Percentiles rank a stretch among this genome's conserved stretches.
These are phyloP conservation scores for Thermomyces lanuginosus DNA, from an alignment of 2,329 filamentous ascomycete species.

Conservation along the genomic window DNA sequence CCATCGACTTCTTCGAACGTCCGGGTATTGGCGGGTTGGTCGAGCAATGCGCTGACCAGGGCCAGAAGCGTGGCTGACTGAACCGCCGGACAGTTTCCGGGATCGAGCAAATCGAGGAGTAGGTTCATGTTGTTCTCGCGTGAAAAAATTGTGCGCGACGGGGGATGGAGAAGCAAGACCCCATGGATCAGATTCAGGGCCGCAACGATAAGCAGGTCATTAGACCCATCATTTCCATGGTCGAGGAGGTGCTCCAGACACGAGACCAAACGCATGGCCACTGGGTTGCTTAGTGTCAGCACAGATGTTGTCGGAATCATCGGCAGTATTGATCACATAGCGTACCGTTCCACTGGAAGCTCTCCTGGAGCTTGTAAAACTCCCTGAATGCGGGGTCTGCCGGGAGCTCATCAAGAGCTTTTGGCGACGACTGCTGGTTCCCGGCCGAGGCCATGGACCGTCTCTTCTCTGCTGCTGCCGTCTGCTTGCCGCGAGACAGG, in stretches of 20 bases:
- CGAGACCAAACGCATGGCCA: slow-evolving; percentile 67
- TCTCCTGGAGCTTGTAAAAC: slow-evolving; percentile 92
- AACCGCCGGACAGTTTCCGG: slow-evolving; percentile 77
- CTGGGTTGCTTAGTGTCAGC: slow-evolving; percentile 25
- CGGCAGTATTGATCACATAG: neutral
- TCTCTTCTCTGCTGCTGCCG: slow-evolving; percentile 24
- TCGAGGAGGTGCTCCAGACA: slow-evolving; percentile 76
- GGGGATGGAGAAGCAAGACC: slow-evolving; percentile 70
- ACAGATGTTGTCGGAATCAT: no score
- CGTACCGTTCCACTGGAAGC: slow-evolving; percentile 84
- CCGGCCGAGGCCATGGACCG: slow-evolving; percentile 26
- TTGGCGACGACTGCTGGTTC: slow-evolving; percentile 32
- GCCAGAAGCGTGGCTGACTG: slow-evolving; percentile 81
- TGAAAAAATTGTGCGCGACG: slow-evolving; percentile 71
- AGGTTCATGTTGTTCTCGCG: slow-evolving; percentile 93
- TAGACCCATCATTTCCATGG: slow-evolving; percentile 63
- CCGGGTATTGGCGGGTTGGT: slow-evolving; percentile 72
- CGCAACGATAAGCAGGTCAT: slow-evolving; percentile 75
- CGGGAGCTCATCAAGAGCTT: slow-evolving; percentile 52
- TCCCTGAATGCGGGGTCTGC: slow-evolving; percentile 82
- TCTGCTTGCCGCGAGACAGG: slow-evolving; percentile 40
- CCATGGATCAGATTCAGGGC: slow-evolving; percentile 83
- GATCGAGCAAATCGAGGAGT: slow-evolving; percentile 84
- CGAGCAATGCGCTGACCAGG: slow-evolving; percentile 74
- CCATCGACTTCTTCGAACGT: slow-evolving; percentile 87